Base-by-base conservation (phyloP, 169 alveolate genomes). In the Plasmodium coatneyi region DNA sequence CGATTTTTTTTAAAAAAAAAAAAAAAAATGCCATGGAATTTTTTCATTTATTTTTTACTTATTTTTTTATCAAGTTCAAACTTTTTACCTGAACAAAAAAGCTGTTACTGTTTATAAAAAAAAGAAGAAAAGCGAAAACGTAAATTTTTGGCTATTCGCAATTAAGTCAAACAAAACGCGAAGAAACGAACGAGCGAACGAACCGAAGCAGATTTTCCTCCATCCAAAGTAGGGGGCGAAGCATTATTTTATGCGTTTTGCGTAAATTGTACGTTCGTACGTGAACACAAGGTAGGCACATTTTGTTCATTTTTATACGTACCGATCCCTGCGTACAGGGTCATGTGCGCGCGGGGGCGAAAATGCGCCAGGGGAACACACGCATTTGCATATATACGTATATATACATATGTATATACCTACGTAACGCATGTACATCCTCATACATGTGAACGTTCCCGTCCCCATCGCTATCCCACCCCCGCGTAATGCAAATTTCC, bases 61-160 rank as follows among this genome's bases (percentile, higher is more conserved):
- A 7, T 46, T 80, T 80, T 80, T 39, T 43, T 22, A 52, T 30
- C n/a, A 49, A 30, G 34, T 80, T 80, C 87, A 49, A 9, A 80
- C 70, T 30, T 56, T 56, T 82, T 82, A 28, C 41, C 6, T 32
- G 56, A 82, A 82, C 80, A 82, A 82, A 22, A 82, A 22, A 66
- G 56, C 52, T 56, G 49, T 60, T 49, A 49, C 52, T 56, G 49
- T 60, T 14, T 14, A 49, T 49, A 14, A 49, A 49, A 49, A 49
- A 49, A 46, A 46, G 12, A 49, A 49, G 3, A 49, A 49, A 49
- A 49, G 22, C 60, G 28, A 34, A 82, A 56, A 32, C 43, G 30
- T n/a, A 34, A 82, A 16, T 82, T 30, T 28, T 82, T 82, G 92
- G 70, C 92, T 10, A 60, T 82, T 30, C 32, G n/a, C 39, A 56